phyloP scores from a whole-genome alignment of 192 early-diverging fungal species.

The Obelidium mucronatum region DNA sequence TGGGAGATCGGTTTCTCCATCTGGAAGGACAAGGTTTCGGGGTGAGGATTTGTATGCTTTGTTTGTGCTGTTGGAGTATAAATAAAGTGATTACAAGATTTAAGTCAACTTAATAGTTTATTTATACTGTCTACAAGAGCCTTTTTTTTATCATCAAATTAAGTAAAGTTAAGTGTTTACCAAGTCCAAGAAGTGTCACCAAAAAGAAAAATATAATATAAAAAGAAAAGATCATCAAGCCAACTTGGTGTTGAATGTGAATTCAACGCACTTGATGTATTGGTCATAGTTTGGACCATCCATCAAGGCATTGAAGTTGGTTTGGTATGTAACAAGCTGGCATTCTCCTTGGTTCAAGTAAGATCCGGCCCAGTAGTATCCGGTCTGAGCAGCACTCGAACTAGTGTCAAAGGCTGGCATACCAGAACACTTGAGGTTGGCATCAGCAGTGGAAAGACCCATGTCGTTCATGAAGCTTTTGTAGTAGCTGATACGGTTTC shows the following conservation, averaged over 20 bases:
- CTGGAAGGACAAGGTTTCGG: too few relatives aligned
- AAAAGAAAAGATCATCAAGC: background rate
- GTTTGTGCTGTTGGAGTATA: background rate
- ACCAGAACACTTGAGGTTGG: constrained; percentile 14
- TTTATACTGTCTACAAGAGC: too few relatives aligned
- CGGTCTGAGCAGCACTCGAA: background rate
- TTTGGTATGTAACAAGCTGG: constrained; percentile 29
- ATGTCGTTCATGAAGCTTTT: background rate
- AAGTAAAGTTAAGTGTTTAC: background rate
- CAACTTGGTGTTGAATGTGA: constrained; percentile 1
- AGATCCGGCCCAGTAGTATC: constrained; percentile 7
- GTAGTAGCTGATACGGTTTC: constrained; percentile 2
- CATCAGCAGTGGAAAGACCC: constrained; percentile 8
- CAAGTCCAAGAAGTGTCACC: too few relatives aligned
- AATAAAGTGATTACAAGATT: background rate
- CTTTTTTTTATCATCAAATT: background rate
- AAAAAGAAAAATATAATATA: background rate
- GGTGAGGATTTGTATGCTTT: background rate
- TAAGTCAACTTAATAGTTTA: too few relatives aligned
- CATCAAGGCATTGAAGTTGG: constrained; percentile 33
- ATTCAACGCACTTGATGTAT: constrained; percentile 31
- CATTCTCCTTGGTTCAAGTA: constrained; percentile 17
- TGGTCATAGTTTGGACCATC: constrained; percentile 24
- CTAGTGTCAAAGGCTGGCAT: constrained; percentile 9
- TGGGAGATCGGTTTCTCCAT: too few relatives aligned